A percentile compares a stretch with the other conserved stretches of the same genome.
Conservation (phyloP, 179 eudicot genomes). For the Silene coronaria region DNA sequence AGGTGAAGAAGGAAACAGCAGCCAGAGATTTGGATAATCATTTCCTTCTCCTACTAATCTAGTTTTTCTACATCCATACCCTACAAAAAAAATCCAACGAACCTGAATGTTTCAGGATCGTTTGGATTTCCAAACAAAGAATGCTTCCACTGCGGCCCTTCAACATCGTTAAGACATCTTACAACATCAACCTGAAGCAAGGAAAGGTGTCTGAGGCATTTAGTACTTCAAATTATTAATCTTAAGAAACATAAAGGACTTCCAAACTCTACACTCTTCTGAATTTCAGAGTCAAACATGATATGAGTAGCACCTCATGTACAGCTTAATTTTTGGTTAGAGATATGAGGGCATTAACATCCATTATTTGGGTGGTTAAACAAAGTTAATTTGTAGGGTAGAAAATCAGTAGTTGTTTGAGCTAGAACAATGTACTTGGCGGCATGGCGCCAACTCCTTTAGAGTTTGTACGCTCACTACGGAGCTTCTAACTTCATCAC, state of each 20-base stretch:
- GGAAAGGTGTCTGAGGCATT: not conserved
- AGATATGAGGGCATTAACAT: not conserved
- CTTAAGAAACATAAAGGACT: not conserved
- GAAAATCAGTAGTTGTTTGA: not conserved
- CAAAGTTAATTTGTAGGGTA: not conserved
- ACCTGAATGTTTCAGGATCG: slow-evolving; percentile 95
- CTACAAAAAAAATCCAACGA: not conserved
- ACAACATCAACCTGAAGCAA: slow-evolving; percentile 73
- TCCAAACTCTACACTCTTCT: not conserved
- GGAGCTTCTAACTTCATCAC: not conserved
- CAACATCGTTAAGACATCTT: slow-evolving; percentile 69
- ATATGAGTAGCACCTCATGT: not conserved
- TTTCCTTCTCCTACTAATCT: not conserved
- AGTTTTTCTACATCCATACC: not conserved
- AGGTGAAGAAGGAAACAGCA: not conserved
- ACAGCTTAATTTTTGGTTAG: not conserved
- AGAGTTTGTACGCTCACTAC: not conserved
- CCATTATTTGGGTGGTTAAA: slow-evolving; percentile 1
- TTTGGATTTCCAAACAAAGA: slow-evolving; percentile 97
- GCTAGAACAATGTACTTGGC: not conserved
- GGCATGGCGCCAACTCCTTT: not conserved
- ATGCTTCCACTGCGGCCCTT: slow-evolving; percentile 96
- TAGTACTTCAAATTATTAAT: slow-evolving; percentile 5
- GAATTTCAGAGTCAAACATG: slow-evolving; percentile 8
- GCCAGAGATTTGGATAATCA: slow-evolving; percentile 6